A percentile compares a stretch with the other conserved stretches of the same genome.
These are phyloP conservation scores for Rutidosis leptorrhynchoides DNA, from an alignment of 129 eudicot species.

Conservation along the genomic window DNA sequence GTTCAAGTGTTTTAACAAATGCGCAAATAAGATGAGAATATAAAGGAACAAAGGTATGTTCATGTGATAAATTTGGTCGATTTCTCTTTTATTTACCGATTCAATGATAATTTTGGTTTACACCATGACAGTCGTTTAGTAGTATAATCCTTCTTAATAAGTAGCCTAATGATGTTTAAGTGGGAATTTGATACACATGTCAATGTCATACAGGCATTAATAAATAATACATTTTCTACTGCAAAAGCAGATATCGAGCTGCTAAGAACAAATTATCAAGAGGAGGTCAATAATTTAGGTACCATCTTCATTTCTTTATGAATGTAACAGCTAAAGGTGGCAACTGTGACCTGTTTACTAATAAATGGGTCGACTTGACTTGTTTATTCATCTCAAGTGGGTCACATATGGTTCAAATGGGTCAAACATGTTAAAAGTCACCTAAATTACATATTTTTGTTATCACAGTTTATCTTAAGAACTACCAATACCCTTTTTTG, in stretches of 20 bases:
- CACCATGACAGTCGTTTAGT: conserved; percentile 26
- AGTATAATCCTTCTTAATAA: conserved; percentile 18
- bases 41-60: conserved; percentile 31
- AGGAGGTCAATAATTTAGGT: conserved; percentile 65
- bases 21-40: too few species aligned
- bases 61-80: not conserved
- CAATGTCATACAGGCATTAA: conserved; percentile 44
- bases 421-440: not conserved
- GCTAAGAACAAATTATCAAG: conserved; percentile 52
- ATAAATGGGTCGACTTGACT: too few species aligned
- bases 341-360: not conserved
- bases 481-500: not conserved
- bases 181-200: conserved; percentile 7
- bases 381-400: too few species aligned
- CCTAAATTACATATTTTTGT: not conserved
- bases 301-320: conserved; percentile 2
- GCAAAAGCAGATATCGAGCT: conserved; percentile 54
- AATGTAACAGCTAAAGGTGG: not conserved
- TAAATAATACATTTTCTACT: conserved; percentile 41
- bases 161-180: not conserved
- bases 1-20: too few species aligned
- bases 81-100: not conserved
- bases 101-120: too few species aligned
- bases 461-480: too few species aligned
- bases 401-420: not conserved